These are phyloP conservation scores for Agaricus blazei DNA, from an alignment of 768 basidiomycete genomes.

Conservation along the genomic window DNA sequence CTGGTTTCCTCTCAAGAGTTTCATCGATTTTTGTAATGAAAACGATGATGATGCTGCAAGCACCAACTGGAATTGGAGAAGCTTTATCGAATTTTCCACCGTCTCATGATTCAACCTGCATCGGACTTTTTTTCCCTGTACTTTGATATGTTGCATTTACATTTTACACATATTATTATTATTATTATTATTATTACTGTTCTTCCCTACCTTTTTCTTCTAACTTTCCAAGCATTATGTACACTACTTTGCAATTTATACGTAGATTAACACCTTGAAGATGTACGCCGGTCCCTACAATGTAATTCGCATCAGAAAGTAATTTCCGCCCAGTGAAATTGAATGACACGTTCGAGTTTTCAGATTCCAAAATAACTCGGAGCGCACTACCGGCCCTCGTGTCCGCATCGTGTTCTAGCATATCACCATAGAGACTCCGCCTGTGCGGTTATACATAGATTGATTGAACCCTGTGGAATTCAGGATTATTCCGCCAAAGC, in stretches of 20 bases:
- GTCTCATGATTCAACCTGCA: constrained; percentile 19
- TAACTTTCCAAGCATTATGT: background rate
- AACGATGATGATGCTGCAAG: constrained; percentile 24
- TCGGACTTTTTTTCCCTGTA: background rate
- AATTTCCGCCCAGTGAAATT: no score
- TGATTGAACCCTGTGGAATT: no score
- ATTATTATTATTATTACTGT: constrained; percentile 7
- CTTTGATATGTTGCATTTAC: background rate
- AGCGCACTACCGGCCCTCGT: no score
- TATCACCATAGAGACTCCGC: no score
- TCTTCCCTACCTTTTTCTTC: background rate
- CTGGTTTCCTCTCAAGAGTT: constrained; percentile 57
- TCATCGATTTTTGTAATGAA: constrained; percentile 55
- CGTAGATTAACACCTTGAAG: no score
- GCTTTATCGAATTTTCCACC: constrained; percentile 55
- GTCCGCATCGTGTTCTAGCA: no score
- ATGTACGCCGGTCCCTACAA: no score
- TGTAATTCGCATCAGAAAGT: no score
- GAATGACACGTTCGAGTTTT: no score
- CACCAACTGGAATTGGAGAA: constrained; percentile 53
- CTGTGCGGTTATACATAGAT: no score
- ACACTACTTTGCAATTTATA: background rate
- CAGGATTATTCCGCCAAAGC: no score
- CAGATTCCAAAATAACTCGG: no score
- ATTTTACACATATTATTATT: background rate